A percentile compares a stretch with the other conserved stretches of the same genome.
phyloP scores from a whole-genome alignment of 768 basidiomycete genomes.

The Lepiota brunneoincarnata region DNA sequence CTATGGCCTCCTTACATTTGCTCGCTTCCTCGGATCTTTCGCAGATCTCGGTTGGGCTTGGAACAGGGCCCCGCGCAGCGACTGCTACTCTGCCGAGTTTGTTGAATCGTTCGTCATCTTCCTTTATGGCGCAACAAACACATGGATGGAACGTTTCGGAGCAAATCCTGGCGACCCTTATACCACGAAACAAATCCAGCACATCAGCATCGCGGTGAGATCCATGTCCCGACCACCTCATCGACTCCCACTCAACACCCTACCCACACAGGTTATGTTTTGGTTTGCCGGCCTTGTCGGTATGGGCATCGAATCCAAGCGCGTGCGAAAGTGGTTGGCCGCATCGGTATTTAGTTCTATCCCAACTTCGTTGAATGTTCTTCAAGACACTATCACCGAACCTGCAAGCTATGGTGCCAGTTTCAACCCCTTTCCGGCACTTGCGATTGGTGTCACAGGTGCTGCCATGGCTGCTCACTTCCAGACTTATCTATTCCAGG shows the following conservation, averaged over 20 bases:
- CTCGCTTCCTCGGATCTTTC: conserved; percentile 91
- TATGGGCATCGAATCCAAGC: conserved; percentile 86
- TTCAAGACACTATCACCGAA: conserved; percentile 50
- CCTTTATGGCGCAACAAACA: conserved; percentile 85
- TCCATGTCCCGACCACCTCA: neutral
- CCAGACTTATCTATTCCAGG: conserved; percentile 90
- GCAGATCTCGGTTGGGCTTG: conserved; percentile 92
- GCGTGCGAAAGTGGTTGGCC: conserved; percentile 71
- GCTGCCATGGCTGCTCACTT: conserved; percentile 91
- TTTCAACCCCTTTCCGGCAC: conserved; percentile 91
- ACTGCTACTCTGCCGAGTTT: conserved; percentile 66
- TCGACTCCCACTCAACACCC: conserved; percentile 4
- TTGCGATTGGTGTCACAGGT: conserved; percentile 92
- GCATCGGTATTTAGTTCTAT: conserved; percentile 41
- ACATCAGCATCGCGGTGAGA: conserved; percentile 86
- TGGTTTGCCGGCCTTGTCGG: conserved; percentile 91
- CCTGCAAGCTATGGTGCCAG: conserved; percentile 72
- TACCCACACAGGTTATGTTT: conserved; percentile 72
- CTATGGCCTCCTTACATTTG: conserved; percentile 86
- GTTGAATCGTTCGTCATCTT: conserved; percentile 82
- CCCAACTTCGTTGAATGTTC: conserved; percentile 21
- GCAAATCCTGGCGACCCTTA: conserved; percentile 77
- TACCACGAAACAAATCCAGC: conserved; percentile 90
- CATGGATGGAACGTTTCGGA: conserved; percentile 97
- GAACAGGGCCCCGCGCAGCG: conserved; percentile 65